Conservation (phyloP, 495 filamentous ascomycete genomes). For the Pyronema omphalodes region DNA sequence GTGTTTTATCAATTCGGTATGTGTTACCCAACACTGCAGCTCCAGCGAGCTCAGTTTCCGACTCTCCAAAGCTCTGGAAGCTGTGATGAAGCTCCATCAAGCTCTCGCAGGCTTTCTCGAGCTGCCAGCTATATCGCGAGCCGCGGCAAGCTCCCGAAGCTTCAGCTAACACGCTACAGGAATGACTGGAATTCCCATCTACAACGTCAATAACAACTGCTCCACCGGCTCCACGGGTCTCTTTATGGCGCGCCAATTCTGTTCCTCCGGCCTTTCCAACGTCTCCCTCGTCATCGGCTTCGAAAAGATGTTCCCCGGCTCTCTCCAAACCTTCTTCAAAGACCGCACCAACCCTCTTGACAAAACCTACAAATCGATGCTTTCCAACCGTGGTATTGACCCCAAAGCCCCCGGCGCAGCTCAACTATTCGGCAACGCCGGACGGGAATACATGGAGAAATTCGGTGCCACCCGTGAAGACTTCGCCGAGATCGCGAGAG, state of each 20-base stretch:
- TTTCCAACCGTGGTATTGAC: conserved; percentile 54
- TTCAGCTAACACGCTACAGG: conserved; percentile 5
- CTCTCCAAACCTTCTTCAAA: conserved; percentile 57
- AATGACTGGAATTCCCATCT: conserved; percentile 86
- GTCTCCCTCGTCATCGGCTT: conserved; percentile 85
- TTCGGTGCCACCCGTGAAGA: conserved; percentile 70
- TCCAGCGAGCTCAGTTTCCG: no score
- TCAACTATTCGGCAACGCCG: conserved; percentile 93
- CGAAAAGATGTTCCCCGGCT: conserved; percentile 95
- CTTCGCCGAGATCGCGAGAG: conserved; percentile 86
- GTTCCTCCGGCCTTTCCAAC: conserved; percentile 61
- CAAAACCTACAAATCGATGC: conserved; percentile 60
- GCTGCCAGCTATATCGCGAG: background rate
- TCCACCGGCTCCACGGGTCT: conserved; percentile 80
- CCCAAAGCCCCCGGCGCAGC: conserved; percentile 61
- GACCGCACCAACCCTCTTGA: conserved; percentile 63
- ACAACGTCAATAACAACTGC: conserved; percentile 98
- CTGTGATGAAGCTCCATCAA: no score
- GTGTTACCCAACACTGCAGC: background rate
- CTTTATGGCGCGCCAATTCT: conserved; percentile 63
- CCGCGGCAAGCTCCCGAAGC: background rate
- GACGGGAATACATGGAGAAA: conserved; percentile 89
- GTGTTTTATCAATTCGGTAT: conserved; percentile 97
- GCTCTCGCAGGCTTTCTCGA: background rate
- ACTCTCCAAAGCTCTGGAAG: no score